These are phyloP conservation scores for Salvia splendens DNA, from an alignment of 257 asterid species.

Conservation along the genomic window DNA sequence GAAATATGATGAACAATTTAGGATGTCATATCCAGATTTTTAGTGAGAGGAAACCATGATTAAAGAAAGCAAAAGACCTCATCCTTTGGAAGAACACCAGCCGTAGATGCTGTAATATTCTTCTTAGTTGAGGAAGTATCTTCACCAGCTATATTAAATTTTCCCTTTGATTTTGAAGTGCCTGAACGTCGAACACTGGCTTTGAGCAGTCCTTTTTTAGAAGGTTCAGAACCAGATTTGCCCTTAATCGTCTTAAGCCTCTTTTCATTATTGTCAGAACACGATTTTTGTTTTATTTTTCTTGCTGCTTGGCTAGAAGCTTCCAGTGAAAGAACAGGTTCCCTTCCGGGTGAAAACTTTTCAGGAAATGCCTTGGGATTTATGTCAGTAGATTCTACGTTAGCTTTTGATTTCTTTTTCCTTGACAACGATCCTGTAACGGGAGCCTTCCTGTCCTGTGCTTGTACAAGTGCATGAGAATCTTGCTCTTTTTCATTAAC, in stretches of 20 bases:
- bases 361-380: constrained; percentile 38
- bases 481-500: constrained; percentile 41
- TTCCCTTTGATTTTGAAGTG: constrained; percentile 46
- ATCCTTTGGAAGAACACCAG: constrained; percentile 48
- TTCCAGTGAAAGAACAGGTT: constrained; percentile 45
- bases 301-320: constrained; percentile 43
- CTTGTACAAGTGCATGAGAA: constrained; percentile 37
- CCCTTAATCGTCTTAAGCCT: constrained; percentile 46
- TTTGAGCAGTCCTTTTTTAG: constrained; percentile 38
- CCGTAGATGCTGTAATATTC: constrained; percentile 35
- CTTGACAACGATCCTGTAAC: constrained; percentile 43
- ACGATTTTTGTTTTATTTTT: constrained; percentile 50
- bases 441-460: constrained; percentile 32
- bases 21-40: neutral
- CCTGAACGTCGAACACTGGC: constrained; percentile 38
- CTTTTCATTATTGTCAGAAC: constrained; percentile 38
- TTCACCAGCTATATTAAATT: constrained; percentile 39
- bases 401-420: constrained; percentile 38
- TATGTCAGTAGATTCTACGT: constrained; percentile 42
- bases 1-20: constrained; percentile 17
- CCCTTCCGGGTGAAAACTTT: constrained; percentile 40
- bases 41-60: constrained; percentile 17
- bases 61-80: constrained; percentile 49
- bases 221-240: constrained; percentile 41
- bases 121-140: constrained; percentile 39